Base-by-base conservation (phyloP, 352 stramenopile species). In the Pythium apleroticum region DNA sequence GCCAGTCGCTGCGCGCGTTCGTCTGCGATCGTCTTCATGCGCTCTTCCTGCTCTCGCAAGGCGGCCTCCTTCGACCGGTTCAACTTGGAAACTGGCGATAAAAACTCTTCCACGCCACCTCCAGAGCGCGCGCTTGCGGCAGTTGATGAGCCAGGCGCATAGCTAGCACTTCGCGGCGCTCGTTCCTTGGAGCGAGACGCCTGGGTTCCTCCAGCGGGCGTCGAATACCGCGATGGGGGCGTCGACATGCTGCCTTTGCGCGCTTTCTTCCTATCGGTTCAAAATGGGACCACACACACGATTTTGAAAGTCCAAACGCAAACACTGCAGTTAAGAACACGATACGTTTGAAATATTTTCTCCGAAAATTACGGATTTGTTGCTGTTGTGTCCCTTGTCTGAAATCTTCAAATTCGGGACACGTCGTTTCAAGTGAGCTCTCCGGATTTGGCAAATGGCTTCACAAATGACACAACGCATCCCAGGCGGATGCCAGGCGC, bases 1-100 rank as follows among this genome's bases (percentile, higher is more conserved):
- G 55, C 66, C 24, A 68, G 39, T 17, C 66, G 55, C 11, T 57
- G 60, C 39, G 52, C 61, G 14, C 66, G 60, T 48, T 69, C 66
- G n/a, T 60, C 58, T 15, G 50, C 59, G 49, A 80, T 55, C 11
- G 59, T 28, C 30, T 69, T 60, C 63, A 80, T 73, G 27, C 73
- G 69, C 52, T 63, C 63, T 25, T 68, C 52, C 61, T 80, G 73
- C 24, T 72, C 73, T 11, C 61, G 24, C 1, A 48, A 35, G 31
- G 73, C 73, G 9, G 60, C 35, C 20, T 69, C 66, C 19, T 65
- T 46, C 35, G 65, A 31, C 5, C 55, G 59, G 52, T 80, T 75
- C 60, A 67, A 75, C 54, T 67, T 66, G 41, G 73, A 72, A 22
- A 80, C 73, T 27, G 73, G 73, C 35, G 73, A 80, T 31, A 80